Percentiles rank a stretch among this genome's conserved stretches.
Evolutionary conservation across 768 basidiomycete species (phyloP).

Genomic region (Termitomyces sp.): DNA sequence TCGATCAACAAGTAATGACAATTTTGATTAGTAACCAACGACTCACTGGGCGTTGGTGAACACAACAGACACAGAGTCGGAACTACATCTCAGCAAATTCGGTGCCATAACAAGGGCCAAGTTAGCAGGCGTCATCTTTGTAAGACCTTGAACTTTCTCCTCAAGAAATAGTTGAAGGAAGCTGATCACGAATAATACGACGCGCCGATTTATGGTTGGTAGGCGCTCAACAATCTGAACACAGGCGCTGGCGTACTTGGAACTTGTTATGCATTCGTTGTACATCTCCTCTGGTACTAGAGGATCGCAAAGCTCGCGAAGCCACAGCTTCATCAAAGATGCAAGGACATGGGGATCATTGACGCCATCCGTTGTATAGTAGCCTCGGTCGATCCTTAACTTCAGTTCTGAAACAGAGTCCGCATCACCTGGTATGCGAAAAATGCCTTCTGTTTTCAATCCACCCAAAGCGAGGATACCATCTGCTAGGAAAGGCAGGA

Average conservation of each 20-base stretch:
- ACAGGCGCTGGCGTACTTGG: constrained; percentile 63
- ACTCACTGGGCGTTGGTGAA: constrained; percentile 90
- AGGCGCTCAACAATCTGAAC: constrained; percentile 71
- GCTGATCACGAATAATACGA: constrained; percentile 83
- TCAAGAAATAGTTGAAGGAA: constrained; percentile 88
- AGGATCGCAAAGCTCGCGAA: constrained; percentile 89
- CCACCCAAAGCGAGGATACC: constrained; percentile 89
- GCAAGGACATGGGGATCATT: constrained; percentile 90
- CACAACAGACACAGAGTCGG: constrained; percentile 83
- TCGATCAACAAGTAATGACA: constrained; percentile 1
- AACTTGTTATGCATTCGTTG: constrained; percentile 76
- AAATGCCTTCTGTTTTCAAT: constrained; percentile 82
- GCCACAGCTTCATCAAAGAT: constrained; percentile 88
- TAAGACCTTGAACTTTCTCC: constrained; percentile 61
- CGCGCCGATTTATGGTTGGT: constrained; percentile 82
- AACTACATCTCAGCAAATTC: constrained; percentile 81
- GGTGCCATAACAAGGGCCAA: constrained; percentile 91
- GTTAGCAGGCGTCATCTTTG: constrained; percentile 90
- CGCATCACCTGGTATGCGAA: constrained; percentile 86
- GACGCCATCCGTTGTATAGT: constrained; percentile 85
- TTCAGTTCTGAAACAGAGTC: constrained; percentile 88
- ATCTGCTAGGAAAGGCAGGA: constrained; percentile 90
- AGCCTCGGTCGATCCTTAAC: constrained; percentile 84
- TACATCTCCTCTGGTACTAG: constrained; percentile 88
- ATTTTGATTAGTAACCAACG: neutral